Evolutionary conservation across 2,329 filamentous ascomycete species (phyloP).

Genomic region (Parascedosporium putredinis): DNA sequence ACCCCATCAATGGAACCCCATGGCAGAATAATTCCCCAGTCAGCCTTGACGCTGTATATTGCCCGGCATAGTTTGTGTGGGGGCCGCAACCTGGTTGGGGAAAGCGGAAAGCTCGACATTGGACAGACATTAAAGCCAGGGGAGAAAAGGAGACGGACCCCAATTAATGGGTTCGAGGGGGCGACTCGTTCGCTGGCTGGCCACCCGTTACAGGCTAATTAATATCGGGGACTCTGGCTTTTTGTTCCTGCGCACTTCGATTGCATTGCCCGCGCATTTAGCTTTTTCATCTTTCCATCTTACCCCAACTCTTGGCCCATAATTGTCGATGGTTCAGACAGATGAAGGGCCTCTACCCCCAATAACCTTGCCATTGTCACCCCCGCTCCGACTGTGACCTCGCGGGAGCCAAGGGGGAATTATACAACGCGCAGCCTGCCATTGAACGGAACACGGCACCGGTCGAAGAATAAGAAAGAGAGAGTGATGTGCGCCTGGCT

Average conservation of each 20-base stretch:
- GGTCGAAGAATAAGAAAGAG: too few species aligned
- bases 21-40: not conserved
- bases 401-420: not conserved
- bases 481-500: too few species aligned
- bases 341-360: not conserved
- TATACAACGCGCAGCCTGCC: not conserved
- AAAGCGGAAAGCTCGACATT: too few species aligned
- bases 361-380: not conserved
- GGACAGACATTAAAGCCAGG: too few species aligned
- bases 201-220: not conserved
- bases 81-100: not conserved
- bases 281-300: not conserved
- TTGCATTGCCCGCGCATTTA: too few species aligned
- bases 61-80: not conserved
- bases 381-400: not conserved
- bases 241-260: not conserved
- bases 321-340: not conserved
- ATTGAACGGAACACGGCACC: not conserved
- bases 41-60: not conserved
- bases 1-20: not conserved
- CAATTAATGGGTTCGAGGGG: too few species aligned
- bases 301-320: not conserved
- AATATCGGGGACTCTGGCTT: not conserved
- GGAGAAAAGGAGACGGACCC: too few species aligned
- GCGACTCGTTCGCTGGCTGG: too few species aligned